Base-by-base conservation (phyloP, 2,329 filamentous ascomycete species). In the Furcasterigmium furcatum region DNA sequence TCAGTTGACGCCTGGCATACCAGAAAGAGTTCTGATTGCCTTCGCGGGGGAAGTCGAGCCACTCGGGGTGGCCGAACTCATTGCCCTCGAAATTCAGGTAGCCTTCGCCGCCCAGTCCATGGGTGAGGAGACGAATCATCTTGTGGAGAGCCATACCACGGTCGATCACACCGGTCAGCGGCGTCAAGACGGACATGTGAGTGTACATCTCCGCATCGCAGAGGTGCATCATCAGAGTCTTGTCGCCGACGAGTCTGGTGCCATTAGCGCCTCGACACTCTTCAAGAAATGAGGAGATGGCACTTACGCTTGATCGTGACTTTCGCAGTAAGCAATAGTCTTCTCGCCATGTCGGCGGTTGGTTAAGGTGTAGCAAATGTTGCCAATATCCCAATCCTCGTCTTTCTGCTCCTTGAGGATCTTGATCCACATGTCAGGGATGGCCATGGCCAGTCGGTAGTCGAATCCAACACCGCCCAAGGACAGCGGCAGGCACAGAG, bases 401-500 rank as follows among this genome's bases (percentile, higher is more conserved):
- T 99, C 94, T 60, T 87, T 79, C 64, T 90, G 84, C 70, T 99
- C 94, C 67, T 99, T 99, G 50, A 97, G 68, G 62, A 95, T 89
- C 72, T 99, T 99, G 77, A 99, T 99, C 83, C 95, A 99, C 82
- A 99, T 88, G 65, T 99, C 94, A 4, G 94, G 94, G 51, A 99
- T 84, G 5, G 94, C 94, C 94, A 99, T 99, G 45, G 91, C 91
- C 25, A 99, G 81, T 55, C 94, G 84, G 67, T 99, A 99, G 69
- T 99, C 94, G 63, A 99, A 99, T 21, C 94, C 94, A 55, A 97
- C 83, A 51, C 94, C 94, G 16, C 94, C 94, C 2, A 96, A 74
- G 1, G 87, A 85, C 32, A 96, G 73, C 7, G 88, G 84, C 30
- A 99, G 68, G 66, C 94, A 97, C 40, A 99, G 75, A n/a, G 91